These are phyloP conservation scores for Gardenia jasminoides DNA, from an alignment of 257 asterid species.

Conservation along the genomic window DNA sequence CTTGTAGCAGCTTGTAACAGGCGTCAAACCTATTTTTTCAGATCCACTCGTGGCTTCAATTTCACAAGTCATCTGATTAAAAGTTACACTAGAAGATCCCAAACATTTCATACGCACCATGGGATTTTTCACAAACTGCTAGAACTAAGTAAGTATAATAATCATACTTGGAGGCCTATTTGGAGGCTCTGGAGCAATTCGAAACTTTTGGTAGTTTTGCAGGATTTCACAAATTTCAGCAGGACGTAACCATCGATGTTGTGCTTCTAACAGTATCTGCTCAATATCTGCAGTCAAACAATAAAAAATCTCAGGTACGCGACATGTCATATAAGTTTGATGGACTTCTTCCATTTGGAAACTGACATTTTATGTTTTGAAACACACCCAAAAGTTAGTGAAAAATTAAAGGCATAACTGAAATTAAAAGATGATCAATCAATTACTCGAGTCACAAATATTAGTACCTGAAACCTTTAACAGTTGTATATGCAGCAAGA, in stretches of 20 bases:
- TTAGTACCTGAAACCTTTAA: neutral
- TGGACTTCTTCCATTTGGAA: neutral
- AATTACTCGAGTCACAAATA: neutral
- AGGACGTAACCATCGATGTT: conserved; percentile 89
- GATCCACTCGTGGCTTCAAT: neutral
- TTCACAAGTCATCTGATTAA: neutral
- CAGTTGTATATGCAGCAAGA: neutral
- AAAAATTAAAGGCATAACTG: neutral
- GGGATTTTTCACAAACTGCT: neutral
- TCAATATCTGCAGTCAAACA: conserved; percentile 67
- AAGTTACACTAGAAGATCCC: neutral
- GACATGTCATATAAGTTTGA: neutral
- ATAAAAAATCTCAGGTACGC: conserved; percentile 13
- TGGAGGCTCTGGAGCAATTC: conserved; percentile 80
- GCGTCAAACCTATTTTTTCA: neutral
- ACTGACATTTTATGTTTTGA: neutral
- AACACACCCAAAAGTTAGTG: neutral
- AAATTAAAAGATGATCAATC: neutral
- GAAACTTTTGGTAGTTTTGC: conserved; percentile 58
- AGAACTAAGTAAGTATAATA: neutral
- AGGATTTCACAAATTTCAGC: conserved; percentile 92
- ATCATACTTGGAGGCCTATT: conserved; percentile 71
- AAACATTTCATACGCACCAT: neutral
- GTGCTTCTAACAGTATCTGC: conserved; percentile 79
- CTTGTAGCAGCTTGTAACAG: neutral